Percentiles rank a stretch among this genome's conserved stretches.
These are phyloP conservation scores for Exophiala xenobiotica DNA, from an alignment of 2,329 filamentous ascomycete species.

Conservation along the genomic window DNA sequence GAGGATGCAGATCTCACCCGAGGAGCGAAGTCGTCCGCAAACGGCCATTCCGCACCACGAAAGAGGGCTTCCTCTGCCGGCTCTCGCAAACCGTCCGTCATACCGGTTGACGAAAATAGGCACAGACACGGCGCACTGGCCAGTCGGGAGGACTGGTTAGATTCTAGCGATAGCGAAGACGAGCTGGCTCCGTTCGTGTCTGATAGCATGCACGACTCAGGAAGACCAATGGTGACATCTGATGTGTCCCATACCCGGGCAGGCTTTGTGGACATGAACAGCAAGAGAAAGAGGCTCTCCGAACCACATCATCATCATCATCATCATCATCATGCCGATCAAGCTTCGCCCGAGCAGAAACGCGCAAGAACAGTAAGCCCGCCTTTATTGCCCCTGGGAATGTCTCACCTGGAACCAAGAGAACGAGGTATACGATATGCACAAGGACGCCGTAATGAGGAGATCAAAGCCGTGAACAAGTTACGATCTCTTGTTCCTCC, in stretches of 20 bases:
- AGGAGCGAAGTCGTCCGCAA: background rate
- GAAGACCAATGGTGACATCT: background rate
- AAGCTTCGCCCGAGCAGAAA: background rate
- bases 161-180: background rate
- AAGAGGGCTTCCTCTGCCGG: too few species aligned
- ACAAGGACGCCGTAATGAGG: background rate
- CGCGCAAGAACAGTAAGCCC: background rate
- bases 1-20: background rate
- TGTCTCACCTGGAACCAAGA: background rate
- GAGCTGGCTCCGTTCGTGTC: background rate
- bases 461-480: background rate
- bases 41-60: too few species aligned
- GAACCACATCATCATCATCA: background rate
- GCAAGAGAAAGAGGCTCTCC: background rate
- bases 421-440: background rate
- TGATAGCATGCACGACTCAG: background rate
- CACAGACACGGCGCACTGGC: background rate
- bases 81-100: too few species aligned
- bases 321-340: too few species aligned
- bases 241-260: background rate
- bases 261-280: background rate
- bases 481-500: background rate
- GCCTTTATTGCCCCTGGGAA: background rate
- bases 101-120: background rate
- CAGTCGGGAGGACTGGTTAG: background rate